Evolutionary conservation across 2,329 filamentous ascomycete genomes (phyloP).

Genomic region (Hypoxylon sp.): DNA sequence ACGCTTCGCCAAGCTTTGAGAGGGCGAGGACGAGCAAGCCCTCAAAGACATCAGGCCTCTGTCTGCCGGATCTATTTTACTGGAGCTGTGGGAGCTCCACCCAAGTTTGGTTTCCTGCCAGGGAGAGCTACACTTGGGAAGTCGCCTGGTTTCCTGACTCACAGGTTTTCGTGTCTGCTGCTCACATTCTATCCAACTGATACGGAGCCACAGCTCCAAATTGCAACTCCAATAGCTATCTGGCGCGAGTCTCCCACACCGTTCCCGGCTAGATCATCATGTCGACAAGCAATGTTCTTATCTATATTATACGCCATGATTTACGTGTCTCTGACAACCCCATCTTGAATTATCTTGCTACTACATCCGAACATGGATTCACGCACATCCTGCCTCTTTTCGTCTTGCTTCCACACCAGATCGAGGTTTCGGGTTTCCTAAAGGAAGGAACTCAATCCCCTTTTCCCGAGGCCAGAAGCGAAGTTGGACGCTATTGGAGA

Average conservation of each 20-base stretch:
- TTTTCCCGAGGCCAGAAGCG: constrained; percentile 77
- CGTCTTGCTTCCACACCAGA: constrained; percentile 77
- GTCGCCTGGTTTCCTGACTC: constrained; percentile 22
- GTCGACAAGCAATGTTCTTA: constrained; percentile 66
- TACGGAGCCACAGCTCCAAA: constrained; percentile 20
- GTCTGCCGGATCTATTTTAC: constrained; percentile 32
- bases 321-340: constrained; percentile 82
- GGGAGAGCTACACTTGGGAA: constrained; percentile 12
- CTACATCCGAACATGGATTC: constrained; percentile 65
- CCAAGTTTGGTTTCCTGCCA: constrained; percentile 18
- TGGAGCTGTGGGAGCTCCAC: constrained; percentile 37
- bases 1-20: constrained; percentile 12
- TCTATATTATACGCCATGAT: constrained; percentile 82
- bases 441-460: constrained; percentile 68
- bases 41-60: constrained; percentile 40
- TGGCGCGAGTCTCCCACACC: constrained; percentile 6
- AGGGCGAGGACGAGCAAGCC: constrained; percentile 19
- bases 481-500: constrained; percentile 78
- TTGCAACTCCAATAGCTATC: constrained; percentile 17
- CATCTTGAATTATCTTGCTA: constrained; percentile 72
- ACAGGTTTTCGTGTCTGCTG: constrained; percentile 9
- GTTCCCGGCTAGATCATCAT: constrained; percentile 45
- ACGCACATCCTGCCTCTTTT: constrained; percentile 82
- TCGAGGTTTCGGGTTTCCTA: constrained; percentile 84
- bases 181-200: constrained; percentile 11